Base-by-base conservation (phyloP, 768 basidiomycete species). In the Russula griseocarnosa region DNA sequence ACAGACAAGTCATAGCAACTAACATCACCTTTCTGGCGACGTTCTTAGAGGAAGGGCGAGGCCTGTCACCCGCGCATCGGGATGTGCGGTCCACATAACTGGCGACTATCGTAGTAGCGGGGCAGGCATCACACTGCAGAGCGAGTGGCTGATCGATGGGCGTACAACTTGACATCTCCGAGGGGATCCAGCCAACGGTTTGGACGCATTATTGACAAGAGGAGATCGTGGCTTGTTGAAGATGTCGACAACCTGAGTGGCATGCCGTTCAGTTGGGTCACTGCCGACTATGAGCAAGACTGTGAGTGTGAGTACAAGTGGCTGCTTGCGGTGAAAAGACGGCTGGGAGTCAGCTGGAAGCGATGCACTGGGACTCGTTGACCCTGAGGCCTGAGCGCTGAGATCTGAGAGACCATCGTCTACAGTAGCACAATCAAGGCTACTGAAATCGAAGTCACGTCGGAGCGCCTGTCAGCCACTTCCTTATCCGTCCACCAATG, bases 161-260 rank as follows among this genome's bases (percentile, higher is more conserved):
- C 0, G 91, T 92, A 73, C 91, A 93, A 16, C 68, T 61, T 4
- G 71, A 69, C 86, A 87, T 10, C 78, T 68, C 86, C 86, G 87
- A 55, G 79, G 76, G 2, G 67, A 28, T 18, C 1, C 10, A 20
- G 22, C 20, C 2, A 51, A 20, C 6, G 67, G 66, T 24, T 44
- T 56, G 18, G 67, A 57, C 22, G 51, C 40, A 38, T 34, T 44
- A 28, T 67, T 58, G 34, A 67, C n/a, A 20, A 30, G 66, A 6
- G 66, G 66, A 11, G 66, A 64, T 22, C 50, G 63, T 38, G 63
- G 62, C 30, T 36, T 65, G 11, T 53, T 59, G 24, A 28, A 51
- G 24, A 11, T 13, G 11, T 60, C 60, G n/a, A 58, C 28, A n/a
- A n/a, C n/a, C 18, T 30, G 2, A 57, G 57, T 16, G 56, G 36